Evolutionary conservation across 2,329 filamentous ascomycete species (phyloP), one percentile per base, ranked within the genome.

Genomic region (Phaeoacremonium minimum): DNA sequence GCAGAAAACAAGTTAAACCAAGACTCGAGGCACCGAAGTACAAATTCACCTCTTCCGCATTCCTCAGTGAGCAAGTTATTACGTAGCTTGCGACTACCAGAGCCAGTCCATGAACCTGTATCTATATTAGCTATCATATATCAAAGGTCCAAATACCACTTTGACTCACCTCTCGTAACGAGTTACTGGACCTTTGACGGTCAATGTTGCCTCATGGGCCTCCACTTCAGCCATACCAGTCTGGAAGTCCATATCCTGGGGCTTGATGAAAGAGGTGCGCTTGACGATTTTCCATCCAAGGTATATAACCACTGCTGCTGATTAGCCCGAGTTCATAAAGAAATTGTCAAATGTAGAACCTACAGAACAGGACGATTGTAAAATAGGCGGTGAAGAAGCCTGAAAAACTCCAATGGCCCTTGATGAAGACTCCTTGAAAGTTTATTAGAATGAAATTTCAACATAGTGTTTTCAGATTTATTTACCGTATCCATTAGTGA

Each of bases 71-170:
- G n/a, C n/a, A n/a, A n/a, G n/a, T n/a, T n/a, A n/a, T n/a, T n/a
- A n/a, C n/a, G n/a, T n/a, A n/a, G n/a, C n/a, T n/a, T n/a, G n/a
- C 6, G 28, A 7, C 16, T 7, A 29, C 28, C 28, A 29, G 3
- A 29, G 12, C 28, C 28, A 29, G 28, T 29, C 28, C 28, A 29
- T 29, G 28, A 29, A 15, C 28, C 28, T 29, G 28, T 29, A 14
- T n/a, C 28, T 14, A 14, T 4, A 29, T n/a, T 29, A n/a, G 16
- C n/a, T 29, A 13, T 29, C 16, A 6, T n/a, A n/a, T n/a, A n/a
- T n/a, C n/a, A n/a, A 29, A 14, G 12, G 4, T 29, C 7, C 28
- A 11, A n/a, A n/a, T n/a, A n/a, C n/a, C n/a, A n/a, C n/a, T 29
- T 14, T 29, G 16, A 29, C 28, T 29, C 28, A 29, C 28, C 7